Conservation (phyloP, 2,329 filamentous ascomycete species). For the Xylaria sp. region DNA sequence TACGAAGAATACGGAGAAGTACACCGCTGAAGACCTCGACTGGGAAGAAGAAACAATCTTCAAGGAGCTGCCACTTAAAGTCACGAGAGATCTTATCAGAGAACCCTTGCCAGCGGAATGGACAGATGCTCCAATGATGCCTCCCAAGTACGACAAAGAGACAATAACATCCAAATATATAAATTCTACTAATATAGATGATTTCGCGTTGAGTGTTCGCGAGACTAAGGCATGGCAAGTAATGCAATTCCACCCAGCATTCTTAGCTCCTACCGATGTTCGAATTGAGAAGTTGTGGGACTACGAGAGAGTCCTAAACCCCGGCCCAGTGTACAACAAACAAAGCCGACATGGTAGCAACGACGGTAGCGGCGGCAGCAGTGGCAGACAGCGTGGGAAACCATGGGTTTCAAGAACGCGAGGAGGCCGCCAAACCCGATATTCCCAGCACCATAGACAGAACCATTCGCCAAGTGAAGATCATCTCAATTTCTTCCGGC, state of each 20-base stretch:
- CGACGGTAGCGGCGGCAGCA: background rate
- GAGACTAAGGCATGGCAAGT: conserved; percentile 48
- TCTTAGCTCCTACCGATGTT: conserved; percentile 42
- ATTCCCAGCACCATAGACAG: conserved; percentile 25
- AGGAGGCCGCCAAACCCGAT: conserved; percentile 11
- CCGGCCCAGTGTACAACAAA: conserved; percentile 32
- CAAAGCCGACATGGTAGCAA: conserved; percentile 34
- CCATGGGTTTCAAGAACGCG: conserved; percentile 18
- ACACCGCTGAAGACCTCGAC: conserved; percentile 37
- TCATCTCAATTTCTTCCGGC: conserved; percentile 7
- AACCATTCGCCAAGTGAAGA: conserved; percentile 2
- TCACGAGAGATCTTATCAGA: conserved; percentile 45
- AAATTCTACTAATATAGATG: conserved; percentile 46
- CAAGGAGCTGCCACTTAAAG: conserved; percentile 40
- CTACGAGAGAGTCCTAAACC: conserved; percentile 37
- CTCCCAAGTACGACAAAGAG: conserved; percentile 46
- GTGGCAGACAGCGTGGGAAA: conserved; percentile 31
- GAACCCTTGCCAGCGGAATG: conserved; percentile 47
- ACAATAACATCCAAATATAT: conserved; percentile 48
- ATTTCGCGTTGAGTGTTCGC: conserved; percentile 47
- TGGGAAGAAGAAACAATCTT: conserved; percentile 47
- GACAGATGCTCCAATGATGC: conserved; percentile 47
- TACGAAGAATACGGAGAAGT: conserved; percentile 24
- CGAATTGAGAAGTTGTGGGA: conserved; percentile 38
- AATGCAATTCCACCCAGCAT: conserved; percentile 46